Base-by-base conservation (phyloP, 176 grass and related monocot species). In the Poa annua region DNA sequence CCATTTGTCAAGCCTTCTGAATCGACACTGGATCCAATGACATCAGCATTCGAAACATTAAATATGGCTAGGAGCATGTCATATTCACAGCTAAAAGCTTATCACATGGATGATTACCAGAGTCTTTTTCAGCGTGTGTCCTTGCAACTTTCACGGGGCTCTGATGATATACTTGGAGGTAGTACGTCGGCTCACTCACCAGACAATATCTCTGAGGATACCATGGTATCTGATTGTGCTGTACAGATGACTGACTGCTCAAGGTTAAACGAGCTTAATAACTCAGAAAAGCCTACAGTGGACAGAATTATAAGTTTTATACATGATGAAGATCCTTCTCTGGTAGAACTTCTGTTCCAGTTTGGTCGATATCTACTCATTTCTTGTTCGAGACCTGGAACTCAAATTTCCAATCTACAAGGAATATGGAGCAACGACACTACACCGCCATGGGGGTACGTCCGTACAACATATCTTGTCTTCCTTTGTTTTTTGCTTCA, bases 341-440 rank as follows among this genome's bases (percentile, higher is more conserved):
- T 97, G 61, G 92, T 97, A 45, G 92, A 97, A 82, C 92, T 97
- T 76, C 72, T 97, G 35, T 97, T 97, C 77, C 89, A 97, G 62
- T 97, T 89, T 89, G 94, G 94, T 73, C 90, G 94, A 41, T 97
- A 97, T 86, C 74, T 97, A 52, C 91, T 97, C 14, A 97, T 97
- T 86, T 94, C 94, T 48, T 94, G 92, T 75, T 97, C 94, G 8
- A 90, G 94, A 81, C 85, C 89, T 76, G 92, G 94, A 87, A 94
- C 94, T 29, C 92, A 92, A 76, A 77, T 92, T 85, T 68, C 94
- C 19, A 97, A 94, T 80, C 89, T 97, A 42, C 94, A 97, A 93
- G 94, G 94, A 71, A 94, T 97, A 86, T 97, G 94, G 94, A 97
- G 55, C 77, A 90, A 97, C 25, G 88, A 97, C 39, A 74, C 16